A percentile compares a stretch with the other conserved stretches of the same genome.
Conservation (phyloP, 2,329 filamentous ascomycete genomes). For the Aureobasidium leucospermi region DNA sequence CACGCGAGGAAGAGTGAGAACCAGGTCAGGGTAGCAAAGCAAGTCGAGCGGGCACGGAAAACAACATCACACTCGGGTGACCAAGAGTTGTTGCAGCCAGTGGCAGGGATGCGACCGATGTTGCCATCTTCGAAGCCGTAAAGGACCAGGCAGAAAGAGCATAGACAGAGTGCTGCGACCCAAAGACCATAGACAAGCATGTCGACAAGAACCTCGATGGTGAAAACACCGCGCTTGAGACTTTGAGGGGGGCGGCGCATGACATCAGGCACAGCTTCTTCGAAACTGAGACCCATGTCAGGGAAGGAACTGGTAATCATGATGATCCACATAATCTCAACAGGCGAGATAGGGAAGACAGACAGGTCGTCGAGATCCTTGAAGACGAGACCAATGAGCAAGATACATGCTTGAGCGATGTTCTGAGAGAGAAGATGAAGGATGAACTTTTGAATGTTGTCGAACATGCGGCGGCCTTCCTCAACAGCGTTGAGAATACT, state of each 20-base stretch:
- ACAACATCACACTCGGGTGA: constrained; percentile 51
- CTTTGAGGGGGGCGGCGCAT: constrained; percentile 74
- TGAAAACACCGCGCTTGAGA: constrained; percentile 63
- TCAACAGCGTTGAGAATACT: constrained; percentile 75
- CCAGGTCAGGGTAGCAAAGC: constrained; percentile 69
- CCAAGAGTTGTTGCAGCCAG: constrained; percentile 54
- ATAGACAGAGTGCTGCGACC: constrained; percentile 62
- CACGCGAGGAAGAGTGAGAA: constrained; percentile 69
- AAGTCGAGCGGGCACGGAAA: constrained; percentile 65
- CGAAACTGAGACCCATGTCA: constrained; percentile 80
- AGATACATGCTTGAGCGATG: constrained; percentile 71
- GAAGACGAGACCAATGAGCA: constrained; percentile 73
- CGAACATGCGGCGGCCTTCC: constrained; percentile 74
- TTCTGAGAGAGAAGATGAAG: constrained; percentile 74
- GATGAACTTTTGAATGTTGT: constrained; percentile 82
- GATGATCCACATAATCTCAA: constrained; percentile 90
- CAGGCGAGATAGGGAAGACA: constrained; percentile 74
- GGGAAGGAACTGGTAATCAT: constrained; percentile 85
- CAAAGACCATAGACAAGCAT: constrained; percentile 73
- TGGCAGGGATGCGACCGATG: constrained; percentile 38
- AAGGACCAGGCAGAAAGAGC: constrained; percentile 56
- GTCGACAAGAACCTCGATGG: constrained; percentile 67
- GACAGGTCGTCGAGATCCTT: constrained; percentile 63
- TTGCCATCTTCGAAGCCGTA: constrained; percentile 56
- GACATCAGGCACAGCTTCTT: constrained; percentile 66